Base-by-base conservation (phyloP, 352 stramenopile genomes). In the Phytopythium helicoides region DNA sequence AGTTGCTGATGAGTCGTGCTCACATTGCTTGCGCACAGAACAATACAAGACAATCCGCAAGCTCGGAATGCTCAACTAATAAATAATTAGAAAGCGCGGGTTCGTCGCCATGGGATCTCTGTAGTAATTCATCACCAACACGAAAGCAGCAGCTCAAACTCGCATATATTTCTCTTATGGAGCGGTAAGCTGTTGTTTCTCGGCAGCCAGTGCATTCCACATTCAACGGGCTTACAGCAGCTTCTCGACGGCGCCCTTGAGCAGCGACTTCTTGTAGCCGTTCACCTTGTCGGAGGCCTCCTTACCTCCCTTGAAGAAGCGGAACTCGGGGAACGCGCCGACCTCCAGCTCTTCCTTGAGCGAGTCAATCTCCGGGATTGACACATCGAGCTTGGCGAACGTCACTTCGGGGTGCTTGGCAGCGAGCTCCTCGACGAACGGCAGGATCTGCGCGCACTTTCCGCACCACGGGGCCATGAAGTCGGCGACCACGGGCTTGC, bases 381-480 rank as follows among this genome's bases (percentile, higher is more conserved):
- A 87, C 59, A 87, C 81, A 57, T 92, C 80, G 41, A 91, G 50
- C 68, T 89, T 89, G 12, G 78, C 80, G 59, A 94, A 94, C 57
- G 68, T 86, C 61, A 92, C 71, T 22, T 86, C 75, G 42, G 64
- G 56, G 62, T 90, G 60, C 45, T 85, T 77, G 31, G 68, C 68
- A 0, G 84, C 81, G 37, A 94, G 71, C 36, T 87, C 77, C 56
- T 76, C 54, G 25, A 92, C 73, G 52, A 86, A 88, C 21, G 81
- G 81, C 49, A 81, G 73, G 58, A 94, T 94, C 73, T 94, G 81
- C 44, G 68, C 51, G 59, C 84, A 94, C 66, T 94, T 94, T 64
- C 84, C 84, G 54, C 84, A 94, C 84, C 84, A 94, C 15, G 84
- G 84, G n/a, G 81, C 84, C 65, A 86, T 84, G 35, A 94, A 94